Conservation (phyloP, 208 protist species). For the Trypanosomatidae sp. region DNA sequence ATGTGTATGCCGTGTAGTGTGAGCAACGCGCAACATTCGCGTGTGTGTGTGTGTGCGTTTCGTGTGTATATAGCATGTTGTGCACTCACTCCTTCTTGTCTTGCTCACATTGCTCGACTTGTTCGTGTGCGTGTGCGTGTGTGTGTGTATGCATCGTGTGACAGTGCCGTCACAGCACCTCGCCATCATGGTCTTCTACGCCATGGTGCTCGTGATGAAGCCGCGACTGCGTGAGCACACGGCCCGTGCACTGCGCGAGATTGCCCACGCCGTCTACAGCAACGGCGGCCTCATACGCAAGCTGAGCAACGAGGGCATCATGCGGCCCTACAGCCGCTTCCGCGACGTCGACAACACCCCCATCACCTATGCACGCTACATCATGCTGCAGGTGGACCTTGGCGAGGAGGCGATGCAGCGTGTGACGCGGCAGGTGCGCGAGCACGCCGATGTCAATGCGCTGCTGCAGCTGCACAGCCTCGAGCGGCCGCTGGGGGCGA, state of each 20-base stretch:
- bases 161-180: not conserved
- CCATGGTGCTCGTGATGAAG: slow-evolving; percentile 78
- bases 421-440: slow-evolving; percentile 62
- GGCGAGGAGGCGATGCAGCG: slow-evolving; percentile 71
- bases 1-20: too few species aligned
- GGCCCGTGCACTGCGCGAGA: slow-evolving; percentile 63
- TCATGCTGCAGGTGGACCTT: slow-evolving; percentile 76
- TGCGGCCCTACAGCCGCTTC: slow-evolving; percentile 76
- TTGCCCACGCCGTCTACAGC: slow-evolving; percentile 58
- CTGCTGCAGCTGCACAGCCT: slow-evolving; percentile 56
- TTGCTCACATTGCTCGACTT: not conserved
- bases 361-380: slow-evolving; percentile 72
- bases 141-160: too few species aligned
- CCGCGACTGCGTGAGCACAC: slow-evolving; percentile 54
- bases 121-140: not conserved
- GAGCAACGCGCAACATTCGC: too few species aligned
- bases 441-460: slow-evolving; percentile 77
- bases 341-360: slow-evolving; percentile 66
- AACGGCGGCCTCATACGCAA: slow-evolving; percentile 69
- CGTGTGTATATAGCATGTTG: not conserved
- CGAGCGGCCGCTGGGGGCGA: slow-evolving; percentile 52
- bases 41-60: not conserved
- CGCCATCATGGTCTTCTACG: slow-evolving; percentile 78
- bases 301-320: slow-evolving; percentile 77
- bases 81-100: not conserved